Base-by-base conservation (phyloP, 208 protist genomes). In the Crithidia expoeki region DNA sequence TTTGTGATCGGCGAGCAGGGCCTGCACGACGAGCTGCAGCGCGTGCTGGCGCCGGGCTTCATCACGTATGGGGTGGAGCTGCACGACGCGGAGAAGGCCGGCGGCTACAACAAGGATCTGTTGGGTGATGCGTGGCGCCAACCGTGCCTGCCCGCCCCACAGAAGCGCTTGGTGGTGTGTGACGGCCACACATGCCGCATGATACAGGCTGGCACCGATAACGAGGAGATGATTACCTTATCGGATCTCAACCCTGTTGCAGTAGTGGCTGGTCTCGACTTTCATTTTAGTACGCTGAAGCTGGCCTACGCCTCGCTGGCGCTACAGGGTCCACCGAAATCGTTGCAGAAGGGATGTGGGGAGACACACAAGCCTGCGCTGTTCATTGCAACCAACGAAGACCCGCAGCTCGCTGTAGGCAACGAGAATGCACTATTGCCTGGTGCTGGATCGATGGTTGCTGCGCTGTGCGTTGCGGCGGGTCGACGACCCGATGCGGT, bases 311-410 rank as follows among this genome's bases (percentile, higher is more conserved):
- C 83, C 1, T 62, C 78, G 2, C 59, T 94, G 6, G 60, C 53
- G 16, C 59, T 94, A 38, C 83, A 87, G 55, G 76, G 74, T 0
- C 57, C 64, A 17, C 79, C 79, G 14, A 7, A 25, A 14, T 52
- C 14, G 3, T 10, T 47, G 14, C 38, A 30, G 0, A 38, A 34
- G 4, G 51, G n/a, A n/a, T n/a, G 28, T 5, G 51, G 51, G 3
- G 55, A 47, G 23, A 0, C 57, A 42, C 14, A 32, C 28, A 58
- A 12, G 27, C 17, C 17, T 11, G 68, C 75, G 3, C 51, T 78
- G 17, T 94, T 94, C 51, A 66, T 94, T 21, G 89, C 85, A 23
- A 91, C 85, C 0, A 94, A 94, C 75, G 79, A 84, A 49, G 89
- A 94, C 63, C 85, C 88, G 6, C 81, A 89, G 70, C 49, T 53